Evolutionary conservation across 352 stramenopile species (phyloP).

Genomic region (Poterioochromonas sp.): DNA sequence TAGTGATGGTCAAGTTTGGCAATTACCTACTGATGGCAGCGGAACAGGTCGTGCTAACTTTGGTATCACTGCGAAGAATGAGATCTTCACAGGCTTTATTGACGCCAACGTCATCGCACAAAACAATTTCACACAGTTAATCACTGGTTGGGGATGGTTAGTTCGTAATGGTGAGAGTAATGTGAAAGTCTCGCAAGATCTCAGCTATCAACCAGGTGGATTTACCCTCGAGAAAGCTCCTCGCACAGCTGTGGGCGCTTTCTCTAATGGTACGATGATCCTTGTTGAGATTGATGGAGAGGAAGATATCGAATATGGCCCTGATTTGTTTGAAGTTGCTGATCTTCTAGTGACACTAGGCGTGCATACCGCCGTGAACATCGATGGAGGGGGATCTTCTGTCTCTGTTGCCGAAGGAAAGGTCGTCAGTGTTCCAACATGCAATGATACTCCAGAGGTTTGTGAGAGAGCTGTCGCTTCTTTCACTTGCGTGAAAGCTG

Average conservation of each 20-base stretch:
- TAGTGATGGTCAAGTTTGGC: not conserved
- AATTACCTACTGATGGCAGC: slow-evolving; percentile 6
- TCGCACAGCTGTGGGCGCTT: slow-evolving; percentile 16
- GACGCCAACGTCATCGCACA: not conserved
- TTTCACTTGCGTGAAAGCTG: slow-evolving; percentile 23
- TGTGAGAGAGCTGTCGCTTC: slow-evolving; percentile 9
- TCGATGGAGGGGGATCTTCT: slow-evolving; percentile 20
- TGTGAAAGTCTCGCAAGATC: not conserved
- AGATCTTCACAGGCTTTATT: slow-evolving; percentile 10
- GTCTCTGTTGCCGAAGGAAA: slow-evolving; percentile 9
- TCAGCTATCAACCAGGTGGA: not conserved
- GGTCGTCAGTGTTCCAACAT: slow-evolving; percentile 13
- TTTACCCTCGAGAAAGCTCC: slow-evolving; percentile 25
- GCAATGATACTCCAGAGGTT: slow-evolving; percentile 25
- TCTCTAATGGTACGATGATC: slow-evolving; percentile 19
- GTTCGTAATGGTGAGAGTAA: slow-evolving; percentile 23
- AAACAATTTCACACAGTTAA: slow-evolving; percentile 3
- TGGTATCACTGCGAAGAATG: not conserved
- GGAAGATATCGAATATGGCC: slow-evolving; percentile 26
- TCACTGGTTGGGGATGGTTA: slow-evolving; percentile 26
- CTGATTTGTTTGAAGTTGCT: slow-evolving; percentile 27
- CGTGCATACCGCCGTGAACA: slow-evolving; percentile 6
- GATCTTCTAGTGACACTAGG: slow-evolving; percentile 4
- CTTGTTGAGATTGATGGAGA: slow-evolving; percentile 25
- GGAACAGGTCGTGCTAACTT: slow-evolving; percentile 24